Conservation (phyloP, 1,284 basidiomycete genomes). For the Phylloporus sp. region DNA sequence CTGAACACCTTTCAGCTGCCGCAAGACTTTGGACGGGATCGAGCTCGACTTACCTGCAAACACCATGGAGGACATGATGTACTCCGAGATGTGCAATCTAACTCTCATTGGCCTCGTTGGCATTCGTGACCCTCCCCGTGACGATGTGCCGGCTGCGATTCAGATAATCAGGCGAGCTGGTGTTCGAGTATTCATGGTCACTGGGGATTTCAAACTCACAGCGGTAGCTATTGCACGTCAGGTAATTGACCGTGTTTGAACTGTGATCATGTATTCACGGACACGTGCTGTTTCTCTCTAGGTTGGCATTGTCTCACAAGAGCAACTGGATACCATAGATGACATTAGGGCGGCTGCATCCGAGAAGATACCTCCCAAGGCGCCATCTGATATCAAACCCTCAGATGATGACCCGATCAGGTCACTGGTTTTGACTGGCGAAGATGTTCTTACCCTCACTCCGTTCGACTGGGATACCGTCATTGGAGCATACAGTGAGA, state of each 20-base stretch:
- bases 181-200: conserved; percentile 58
- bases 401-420: conserved; percentile 35
- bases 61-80: conserved; percentile 43
- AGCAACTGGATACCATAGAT: conserved; percentile 45
- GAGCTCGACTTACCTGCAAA: conserved; percentile 36
- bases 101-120: conserved; percentile 61
- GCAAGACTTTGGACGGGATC: conserved; percentile 36
- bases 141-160: conserved; percentile 53
- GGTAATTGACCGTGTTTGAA: conserved; percentile 42
- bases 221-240: conserved; percentile 53
- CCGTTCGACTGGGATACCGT: conserved; percentile 51
- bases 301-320: conserved; percentile 62
- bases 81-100: conserved; percentile 43
- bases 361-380: conserved; percentile 27
- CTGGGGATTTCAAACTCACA: conserved; percentile 52
- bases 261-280: conserved; percentile 31
- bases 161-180: conserved; percentile 50
- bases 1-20: conserved; percentile 18
- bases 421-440: conserved; percentile 48
- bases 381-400: conserved; percentile 39
- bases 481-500: conserved; percentile 53
- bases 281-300: conserved; percentile 20
- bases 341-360: conserved; percentile 35
- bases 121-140: conserved; percentile 62
- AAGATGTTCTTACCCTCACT: conserved; percentile 49